Evolutionary conservation across 208 protist species (phyloP).

Genomic region (Crithidia mellificae): DNA sequence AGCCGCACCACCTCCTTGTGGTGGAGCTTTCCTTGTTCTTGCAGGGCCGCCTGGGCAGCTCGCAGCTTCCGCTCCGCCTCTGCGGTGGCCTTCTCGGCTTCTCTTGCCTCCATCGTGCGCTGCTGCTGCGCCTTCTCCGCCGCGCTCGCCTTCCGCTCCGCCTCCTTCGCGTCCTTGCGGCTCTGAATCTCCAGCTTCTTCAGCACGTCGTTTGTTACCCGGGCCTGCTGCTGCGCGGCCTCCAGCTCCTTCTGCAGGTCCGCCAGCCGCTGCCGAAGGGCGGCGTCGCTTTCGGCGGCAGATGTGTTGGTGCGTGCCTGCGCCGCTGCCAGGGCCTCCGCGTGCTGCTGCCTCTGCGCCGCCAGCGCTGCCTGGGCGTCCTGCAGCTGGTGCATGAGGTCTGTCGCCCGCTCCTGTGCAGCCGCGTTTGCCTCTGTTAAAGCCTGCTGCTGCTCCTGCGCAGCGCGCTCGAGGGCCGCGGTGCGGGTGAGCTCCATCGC

Average conservation of each 20-base stretch:
- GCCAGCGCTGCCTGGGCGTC: conserved; percentile 7
- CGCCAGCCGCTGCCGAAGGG: conserved; percentile 5
- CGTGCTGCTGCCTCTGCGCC: conserved; percentile 4
- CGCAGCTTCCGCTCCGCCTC: conserved; percentile 9
- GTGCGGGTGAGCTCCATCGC: conserved; percentile 1
- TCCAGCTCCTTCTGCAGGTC: conserved; percentile 3
- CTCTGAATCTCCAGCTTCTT: conserved; percentile 18
- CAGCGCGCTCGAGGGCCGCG: not conserved
- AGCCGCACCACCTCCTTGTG: conserved; percentile 14
- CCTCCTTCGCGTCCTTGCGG: conserved; percentile 12
- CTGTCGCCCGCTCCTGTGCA: not conserved
- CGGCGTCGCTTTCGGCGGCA: not conserved
- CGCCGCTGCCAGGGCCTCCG: not conserved
- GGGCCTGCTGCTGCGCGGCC: not conserved
- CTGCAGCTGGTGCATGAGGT: conserved; percentile 8
- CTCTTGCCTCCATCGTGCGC: not conserved
- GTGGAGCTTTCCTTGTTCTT: conserved; percentile 15
- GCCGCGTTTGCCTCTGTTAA: not conserved
- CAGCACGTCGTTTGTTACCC: conserved; percentile 3
- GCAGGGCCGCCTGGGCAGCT: conserved; percentile 7
- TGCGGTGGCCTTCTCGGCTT: conserved; percentile 5
- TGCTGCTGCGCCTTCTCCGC: conserved; percentile 3
- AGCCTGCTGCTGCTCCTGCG: conserved; percentile 12
- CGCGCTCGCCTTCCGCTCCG: not conserved
- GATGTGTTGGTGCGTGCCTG: not conserved